Base-by-base conservation (phyloP, 805 yeast genomes). In the Candida koratica region DNA sequence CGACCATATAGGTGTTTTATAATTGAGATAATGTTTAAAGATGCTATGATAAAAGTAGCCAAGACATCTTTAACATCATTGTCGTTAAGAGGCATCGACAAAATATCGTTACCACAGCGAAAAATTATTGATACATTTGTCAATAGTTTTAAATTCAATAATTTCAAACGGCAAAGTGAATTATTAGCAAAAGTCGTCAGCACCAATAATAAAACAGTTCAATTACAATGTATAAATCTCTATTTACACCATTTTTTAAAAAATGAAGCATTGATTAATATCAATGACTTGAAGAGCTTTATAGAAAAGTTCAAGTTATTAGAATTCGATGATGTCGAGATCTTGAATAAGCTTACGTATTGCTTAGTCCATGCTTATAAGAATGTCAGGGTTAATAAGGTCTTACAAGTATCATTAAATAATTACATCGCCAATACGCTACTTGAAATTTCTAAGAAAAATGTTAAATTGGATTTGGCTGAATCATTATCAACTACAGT, bases 201-300 rank as follows among this genome's bases (percentile, higher is more conserved):
- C 5, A 13, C 32, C 5, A 22, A 37, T 28, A 33, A 19, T 26
- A 19, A 18, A 6, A 14, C 34, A 4, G 41, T 28, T 8, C 32
- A 43, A 22, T 10, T 36, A 19, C 28, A 37, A n/a, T 44, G 47
- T 34, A 28, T 41, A 3, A 38, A 38, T 31, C 13, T 44, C 12
- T 18, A 38, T 1, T 33, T 44, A 11, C 24, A 26, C 6, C 39
- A 32, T 23, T 35, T 38, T 11, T 15, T 44, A 10, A 34, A 32
- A 8, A 23, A 41, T 27, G 41, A 38, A 3, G 18, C 22, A 7
- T 44, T 38, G 19, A 38, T 44, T 4, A 41, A 36, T 28, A 11
- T 30, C n/a, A 24, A 36, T 23, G 47, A 44, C n/a, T 9, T 44
- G 18, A 34, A 17, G 16, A 13, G 11, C 3, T 10, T 44, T 5